Evolutionary conservation across 768 basidiomycete genomes (phyloP).

Genomic region (Hebeloma cylindrosporum): DNA sequence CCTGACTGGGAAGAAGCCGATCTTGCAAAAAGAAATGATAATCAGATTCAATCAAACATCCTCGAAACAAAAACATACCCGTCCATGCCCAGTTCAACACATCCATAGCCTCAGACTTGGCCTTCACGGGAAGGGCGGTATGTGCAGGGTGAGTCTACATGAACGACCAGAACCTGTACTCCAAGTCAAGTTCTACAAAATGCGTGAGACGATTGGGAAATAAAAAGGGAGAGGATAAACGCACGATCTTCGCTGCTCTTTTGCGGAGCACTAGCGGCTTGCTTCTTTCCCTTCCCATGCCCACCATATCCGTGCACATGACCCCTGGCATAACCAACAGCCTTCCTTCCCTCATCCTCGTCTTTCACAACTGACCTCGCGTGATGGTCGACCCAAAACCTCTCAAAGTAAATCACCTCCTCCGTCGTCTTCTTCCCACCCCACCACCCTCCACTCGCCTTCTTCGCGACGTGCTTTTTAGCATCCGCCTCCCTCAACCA

Average conservation of each 20-base stretch:
- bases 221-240: constrained; percentile 18
- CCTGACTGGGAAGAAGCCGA: constrained; percentile 62
- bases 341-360: constrained; percentile 8
- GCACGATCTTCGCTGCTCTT: constrained; percentile 43
- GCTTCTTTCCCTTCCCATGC: constrained; percentile 25
- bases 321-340: constrained; percentile 34
- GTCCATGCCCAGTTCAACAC: constrained; percentile 81
- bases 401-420: constrained; percentile 33
- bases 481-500: constrained; percentile 52
- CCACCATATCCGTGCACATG: constrained; percentile 15
- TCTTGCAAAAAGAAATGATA: constrained; percentile 38
- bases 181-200: constrained; percentile 64
- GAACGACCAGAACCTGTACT: constrained; percentile 81
- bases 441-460: constrained; percentile 16
- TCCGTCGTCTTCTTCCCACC: constrained; percentile 27
- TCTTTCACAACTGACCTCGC: constrained; percentile 43
- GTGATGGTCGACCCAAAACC: constrained; percentile 69
- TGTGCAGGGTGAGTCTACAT: constrained; percentile 81
- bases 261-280: constrained; percentile 15
- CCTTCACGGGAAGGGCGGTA: constrained; percentile 50
- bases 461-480: constrained; percentile 3
- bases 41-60: not conserved
- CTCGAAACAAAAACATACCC: constrained; percentile 39
- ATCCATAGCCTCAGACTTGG: constrained; percentile 69
- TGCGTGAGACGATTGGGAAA: not conserved